These are phyloP conservation scores for Leishmania turanica DNA, from an alignment of 208 protist species.

Conservation along the genomic window DNA sequence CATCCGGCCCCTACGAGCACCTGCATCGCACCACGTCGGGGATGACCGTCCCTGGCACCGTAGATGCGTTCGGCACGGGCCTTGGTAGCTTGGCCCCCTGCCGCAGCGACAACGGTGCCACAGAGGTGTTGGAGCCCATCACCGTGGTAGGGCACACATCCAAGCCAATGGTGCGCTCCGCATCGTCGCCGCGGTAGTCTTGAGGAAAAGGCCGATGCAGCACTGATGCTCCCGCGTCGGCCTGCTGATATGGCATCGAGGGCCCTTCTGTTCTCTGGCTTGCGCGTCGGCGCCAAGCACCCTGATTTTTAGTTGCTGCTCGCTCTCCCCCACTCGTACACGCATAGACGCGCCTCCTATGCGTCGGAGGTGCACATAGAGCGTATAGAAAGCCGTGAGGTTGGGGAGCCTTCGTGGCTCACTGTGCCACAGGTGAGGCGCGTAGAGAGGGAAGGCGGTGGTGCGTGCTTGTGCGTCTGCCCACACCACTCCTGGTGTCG, in stretches of 20 bases:
- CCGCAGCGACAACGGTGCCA: conserved; percentile 2
- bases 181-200: conserved; percentile 17
- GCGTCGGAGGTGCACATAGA: no score
- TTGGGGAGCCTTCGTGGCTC: no score
- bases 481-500: no score
- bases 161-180: conserved; percentile 56
- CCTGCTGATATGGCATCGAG: background rate
- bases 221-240: background rate
- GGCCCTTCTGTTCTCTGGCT: no score
- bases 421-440: no score
- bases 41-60: background rate
- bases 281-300: no score
- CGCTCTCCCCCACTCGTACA: no score
- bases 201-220: background rate
- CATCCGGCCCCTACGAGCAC: conserved; percentile 52
- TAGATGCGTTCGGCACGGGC: background rate
- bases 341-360: no score
- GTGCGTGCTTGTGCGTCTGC: background rate
- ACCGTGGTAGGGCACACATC: conserved; percentile 73
- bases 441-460: background rate
- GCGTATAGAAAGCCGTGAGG: no score
- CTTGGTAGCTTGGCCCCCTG: background rate
- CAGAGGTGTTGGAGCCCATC: conserved; percentile 46
- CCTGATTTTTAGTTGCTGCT: no score
- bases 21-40: conserved; percentile 35